Evolutionary conservation across 129 eudicot genomes (phyloP), one percentile per base, ranked within the genome.

Genomic region (Centella asiatica): DNA sequence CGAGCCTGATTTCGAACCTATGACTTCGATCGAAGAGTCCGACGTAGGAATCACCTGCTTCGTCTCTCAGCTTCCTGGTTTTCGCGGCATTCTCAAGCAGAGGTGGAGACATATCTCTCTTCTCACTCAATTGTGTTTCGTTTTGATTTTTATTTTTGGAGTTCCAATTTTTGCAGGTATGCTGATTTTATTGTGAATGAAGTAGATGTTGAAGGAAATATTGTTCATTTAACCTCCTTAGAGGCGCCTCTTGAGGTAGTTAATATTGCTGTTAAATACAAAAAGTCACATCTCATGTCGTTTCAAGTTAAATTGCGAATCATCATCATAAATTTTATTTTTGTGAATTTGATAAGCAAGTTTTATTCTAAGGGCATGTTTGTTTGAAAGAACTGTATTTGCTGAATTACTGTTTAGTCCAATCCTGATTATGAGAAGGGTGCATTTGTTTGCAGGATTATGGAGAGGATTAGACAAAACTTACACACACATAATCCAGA

Each of bases 161-260:
- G 7, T 15, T 44, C 27, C 13, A 12, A 17, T 58, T 47, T 22
- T 42, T 67, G 32, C 45, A 17, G 99, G 82, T 93, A 93, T 69
- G 78, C 96, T 56, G 99, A 93, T 78, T 93, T 93, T 72, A 82
- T 87, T 26, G 99, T 93, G 31, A 93, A 93, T 60, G 99, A 93
- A 82, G 96, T 93, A 15, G 99, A 76, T 76, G 69, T 87, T 80
- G 86, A 82, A 64, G 95, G 84, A 57, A 87, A 87, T 72, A 87
- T 82, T 76, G 89, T 87, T 65, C 99, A 76, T 65, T 82, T 93
- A 75, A 84, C 96, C 33, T 81, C 88, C 52, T 67, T 93, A 57
- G 85, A 80, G 56, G 81, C 78, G 12, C 89, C 96, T 22, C 29
- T 68, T 0, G 89, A 93, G 99, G 98, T 92, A 50, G 6, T 46